phyloP scores from a whole-genome alignment of 306 rosid species.

The Gastrolobium bilobum region DNA sequence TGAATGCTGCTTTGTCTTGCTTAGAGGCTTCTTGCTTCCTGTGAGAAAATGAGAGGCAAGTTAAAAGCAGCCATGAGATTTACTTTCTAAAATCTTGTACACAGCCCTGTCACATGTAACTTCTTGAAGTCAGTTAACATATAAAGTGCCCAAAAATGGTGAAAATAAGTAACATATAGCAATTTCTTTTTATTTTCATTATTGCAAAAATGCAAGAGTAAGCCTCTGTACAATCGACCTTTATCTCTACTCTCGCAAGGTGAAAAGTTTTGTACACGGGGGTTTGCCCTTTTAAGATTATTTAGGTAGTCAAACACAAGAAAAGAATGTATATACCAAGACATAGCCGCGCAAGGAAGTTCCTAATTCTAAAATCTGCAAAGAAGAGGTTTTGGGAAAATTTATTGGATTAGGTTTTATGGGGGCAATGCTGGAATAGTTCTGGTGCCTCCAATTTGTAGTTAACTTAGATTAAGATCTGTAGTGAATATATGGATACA shows the following conservation, averaged over 20 bases:
- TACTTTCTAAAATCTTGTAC: conserved; percentile 24
- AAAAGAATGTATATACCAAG: conserved; percentile 1
- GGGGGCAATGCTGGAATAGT: background rate
- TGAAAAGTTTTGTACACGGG: too few relatives aligned
- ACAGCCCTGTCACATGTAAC: background rate
- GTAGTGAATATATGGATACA: background rate
- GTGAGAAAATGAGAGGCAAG: conserved; percentile 32
- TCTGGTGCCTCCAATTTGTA: conserved; percentile 17
- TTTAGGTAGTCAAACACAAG: conserved; percentile 12
- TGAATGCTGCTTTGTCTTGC: conserved; percentile 50
- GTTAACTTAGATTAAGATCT: background rate
- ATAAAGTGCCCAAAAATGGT: background rate
- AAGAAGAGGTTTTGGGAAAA: background rate
- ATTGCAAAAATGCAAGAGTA: too few relatives aligned
- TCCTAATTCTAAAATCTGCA: background rate
- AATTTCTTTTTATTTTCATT: background rate
- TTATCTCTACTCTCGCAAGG: too few relatives aligned
- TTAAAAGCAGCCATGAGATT: conserved; percentile 30
- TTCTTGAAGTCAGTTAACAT: background rate
- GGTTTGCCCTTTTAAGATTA: background rate
- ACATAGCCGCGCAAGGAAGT: background rate
- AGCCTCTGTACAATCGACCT: too few relatives aligned
- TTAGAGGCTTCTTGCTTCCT: conserved; percentile 56
- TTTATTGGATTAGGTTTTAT: background rate
- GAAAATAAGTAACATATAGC: background rate